Conservation (phyloP, 2,329 filamentous ascomycete species). For the Lojkania enalia region DNA sequence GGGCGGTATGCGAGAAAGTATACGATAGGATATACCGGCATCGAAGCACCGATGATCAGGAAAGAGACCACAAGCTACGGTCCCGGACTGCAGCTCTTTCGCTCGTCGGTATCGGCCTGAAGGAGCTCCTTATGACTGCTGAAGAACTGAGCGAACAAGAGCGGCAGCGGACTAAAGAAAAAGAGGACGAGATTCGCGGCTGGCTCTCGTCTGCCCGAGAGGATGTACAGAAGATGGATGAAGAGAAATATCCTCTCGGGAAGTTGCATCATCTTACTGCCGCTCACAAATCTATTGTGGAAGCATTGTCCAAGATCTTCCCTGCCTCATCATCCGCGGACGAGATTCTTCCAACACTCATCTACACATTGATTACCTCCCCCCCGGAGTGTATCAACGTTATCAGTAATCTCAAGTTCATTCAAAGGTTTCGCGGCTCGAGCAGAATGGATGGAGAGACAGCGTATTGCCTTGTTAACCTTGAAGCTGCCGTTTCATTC, state of each 20-base stretch:
- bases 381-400: slow-evolving; percentile 83
- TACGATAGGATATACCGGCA: slow-evolving; percentile 92
- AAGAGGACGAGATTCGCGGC: slow-evolving; percentile 67
- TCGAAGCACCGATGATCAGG: slow-evolving; percentile 88
- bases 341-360: slow-evolving; percentile 94
- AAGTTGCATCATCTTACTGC: slow-evolving; percentile 88
- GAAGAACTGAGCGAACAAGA: slow-evolving; percentile 60
- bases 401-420: slow-evolving; percentile 93
- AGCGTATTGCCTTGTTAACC: slow-evolving; percentile 92
- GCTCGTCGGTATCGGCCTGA: slow-evolving; percentile 87
- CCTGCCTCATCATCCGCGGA: slow-evolving; percentile 85
- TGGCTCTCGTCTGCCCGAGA: slow-evolving; percentile 69
- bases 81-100: slow-evolving; percentile 90
- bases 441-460: slow-evolving; percentile 89
- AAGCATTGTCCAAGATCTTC: slow-evolving; percentile 70
- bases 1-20: slow-evolving; percentile 76
- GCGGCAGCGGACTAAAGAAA: slow-evolving; percentile 57
- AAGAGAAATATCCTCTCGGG: slow-evolving; percentile 83
- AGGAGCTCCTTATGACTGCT: slow-evolving; percentile 68
- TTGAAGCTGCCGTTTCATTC: slow-evolving; percentile 93
- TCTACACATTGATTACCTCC: slow-evolving; percentile 91
- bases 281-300: slow-evolving; percentile 92
- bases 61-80: slow-evolving; percentile 88
- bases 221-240: slow-evolving; percentile 79
- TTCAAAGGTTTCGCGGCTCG: slow-evolving; percentile 86